Evolutionary conservation across 352 stramenopile species (phyloP), one percentile per base, ranked within the genome.

Genomic region (Phytopythium kandeliae): DNA sequence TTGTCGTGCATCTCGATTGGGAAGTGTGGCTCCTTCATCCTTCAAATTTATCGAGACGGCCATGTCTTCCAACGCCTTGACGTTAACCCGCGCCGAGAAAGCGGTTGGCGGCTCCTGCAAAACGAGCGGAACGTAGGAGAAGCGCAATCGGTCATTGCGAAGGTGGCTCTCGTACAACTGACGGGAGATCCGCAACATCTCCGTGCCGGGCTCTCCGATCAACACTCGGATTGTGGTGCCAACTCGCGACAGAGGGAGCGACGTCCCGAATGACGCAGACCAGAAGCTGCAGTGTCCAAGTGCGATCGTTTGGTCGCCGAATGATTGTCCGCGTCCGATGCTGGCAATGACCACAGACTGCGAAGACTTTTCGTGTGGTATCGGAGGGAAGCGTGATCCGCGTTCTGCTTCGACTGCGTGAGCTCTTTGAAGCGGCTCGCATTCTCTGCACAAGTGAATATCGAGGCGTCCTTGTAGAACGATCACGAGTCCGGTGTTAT

Each of bases 281-380:
- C 58, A 79, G 4, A 65, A 55, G 26, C 62, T 55, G 34, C 67
- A 35, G 15, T 78, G 67, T 1, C 52, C 63, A 16, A 87, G 73
- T 0, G 66, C 69, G n/a, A 85, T 22, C 33, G 63, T 67, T 55
- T 87, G 76, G 44, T 85, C 73, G 8, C 76, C 76, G 22, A 85
- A 69, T 0, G 66, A 68, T 28, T 84, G 76, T 3, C 71, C 76
- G 25, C 67, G 54, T 4, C 54, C 49, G 5, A 87, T 50, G 0
- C 60, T 64, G 5, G 48, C 67, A 0, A 51, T 28, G 22, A 85
- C 19, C 7, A 58, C 52, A 51, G 40, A 54, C 52, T 13, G 7
- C 3, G 15, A 4, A 12, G n/a, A 6, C 22, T 40, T 44, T 24
- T 46, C 24, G 30, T 16, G 25, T 21, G 24, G 22, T 11, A 47